A percentile compares a stretch with the other conserved stretches of the same genome.
Conservation (phyloP, 2,329 filamentous ascomycete genomes). For the Aspergillus quadrilineatus region DNA sequence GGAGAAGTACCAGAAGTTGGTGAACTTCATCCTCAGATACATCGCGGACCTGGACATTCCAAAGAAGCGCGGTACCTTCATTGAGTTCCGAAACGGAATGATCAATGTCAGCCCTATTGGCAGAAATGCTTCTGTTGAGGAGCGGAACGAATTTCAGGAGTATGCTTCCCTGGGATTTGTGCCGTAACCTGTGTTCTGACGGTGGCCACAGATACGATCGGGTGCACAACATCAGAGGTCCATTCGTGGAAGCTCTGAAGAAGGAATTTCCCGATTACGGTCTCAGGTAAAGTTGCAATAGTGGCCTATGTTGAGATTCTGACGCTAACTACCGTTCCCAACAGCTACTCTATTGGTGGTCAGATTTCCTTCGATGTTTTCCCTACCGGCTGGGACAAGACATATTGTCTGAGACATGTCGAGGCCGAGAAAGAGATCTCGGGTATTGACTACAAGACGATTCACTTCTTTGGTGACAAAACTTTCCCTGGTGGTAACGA, state of each 20-base stretch:
- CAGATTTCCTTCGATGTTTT: constrained; percentile 99
- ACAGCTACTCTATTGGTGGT: constrained; percentile 86
- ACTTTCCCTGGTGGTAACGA: constrained; percentile 88
- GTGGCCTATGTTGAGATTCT: background rate
- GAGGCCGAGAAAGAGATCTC: constrained; percentile 73
- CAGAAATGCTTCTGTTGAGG: constrained; percentile 76
- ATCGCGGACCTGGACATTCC: constrained; percentile 62
- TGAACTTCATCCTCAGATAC: constrained; percentile 60
- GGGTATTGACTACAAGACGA: constrained; percentile 68
- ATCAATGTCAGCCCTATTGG: constrained; percentile 65
- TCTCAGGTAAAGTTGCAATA: constrained; percentile 67
- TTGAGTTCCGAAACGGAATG: constrained; percentile 67
- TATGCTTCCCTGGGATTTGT: constrained; percentile 23
- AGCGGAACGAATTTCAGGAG: constrained; percentile 78
- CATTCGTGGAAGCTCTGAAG: constrained; percentile 72
- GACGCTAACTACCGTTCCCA: constrained; percentile 1
- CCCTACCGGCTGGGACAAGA: constrained; percentile 97
- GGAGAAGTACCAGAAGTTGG: constrained; percentile 64
- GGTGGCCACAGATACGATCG: constrained; percentile 63
- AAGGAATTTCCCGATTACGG: constrained; percentile 80
- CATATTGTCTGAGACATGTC: constrained; percentile 86
- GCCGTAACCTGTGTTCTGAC: constrained; percentile 8
- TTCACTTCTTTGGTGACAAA: constrained; percentile 99
- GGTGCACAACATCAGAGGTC: constrained; percentile 70
- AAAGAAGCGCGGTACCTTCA: constrained; percentile 65